Base-by-base conservation (phyloP, 2,329 filamentous ascomycete genomes). In the Blastomyces percursus region DNA sequence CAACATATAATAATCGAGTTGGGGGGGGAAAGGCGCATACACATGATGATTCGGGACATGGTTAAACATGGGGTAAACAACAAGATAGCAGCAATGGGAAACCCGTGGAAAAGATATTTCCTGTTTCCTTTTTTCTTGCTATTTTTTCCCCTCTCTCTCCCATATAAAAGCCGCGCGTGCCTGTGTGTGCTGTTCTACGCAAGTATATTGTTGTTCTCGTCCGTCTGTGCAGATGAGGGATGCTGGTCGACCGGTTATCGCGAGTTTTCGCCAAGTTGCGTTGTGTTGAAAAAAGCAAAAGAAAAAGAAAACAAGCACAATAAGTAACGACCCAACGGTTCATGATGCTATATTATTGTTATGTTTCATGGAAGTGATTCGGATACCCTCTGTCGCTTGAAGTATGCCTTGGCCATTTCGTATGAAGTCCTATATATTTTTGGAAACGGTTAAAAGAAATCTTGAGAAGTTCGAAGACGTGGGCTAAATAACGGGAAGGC, bases 341-440 rank as follows among this genome's bases (percentile, higher is more conserved):
- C 64, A 68, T 60, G 64, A 61, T 63, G 60, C 35, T 60, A 38
- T 56, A 42, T 35, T 35, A 35, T 6, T 35, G 32, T 35, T 35
- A 35, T 35, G 8, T 35, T 46, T 59, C 40, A 59, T 14, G 38
- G n/a, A 24, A 63, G 66, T 61, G 62, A 61, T 64, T 64, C 42
- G 54, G 32, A 56, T 21, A 24, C 63, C 44, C 64, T 67, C 67
- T 72, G 76, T 62, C 74, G 66, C 69, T 85, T 85, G 75, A 87
- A 86, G 73, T 86, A 86, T 14, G 84, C 84, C 75, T 87, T 87
- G 51, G 84, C 84, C 79, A 87, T 84, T 73, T 87, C 84, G 69
- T 87, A 87, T 54, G 84, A 85, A 57, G 82, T 82, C 82, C 82
- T 84, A 64, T 38, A 5, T 24, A 3, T 48, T 16, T 42, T 50